phyloP scores from a whole-genome alignment of 805 yeast genomes.

The Ogataea ganodermae region DNA sequence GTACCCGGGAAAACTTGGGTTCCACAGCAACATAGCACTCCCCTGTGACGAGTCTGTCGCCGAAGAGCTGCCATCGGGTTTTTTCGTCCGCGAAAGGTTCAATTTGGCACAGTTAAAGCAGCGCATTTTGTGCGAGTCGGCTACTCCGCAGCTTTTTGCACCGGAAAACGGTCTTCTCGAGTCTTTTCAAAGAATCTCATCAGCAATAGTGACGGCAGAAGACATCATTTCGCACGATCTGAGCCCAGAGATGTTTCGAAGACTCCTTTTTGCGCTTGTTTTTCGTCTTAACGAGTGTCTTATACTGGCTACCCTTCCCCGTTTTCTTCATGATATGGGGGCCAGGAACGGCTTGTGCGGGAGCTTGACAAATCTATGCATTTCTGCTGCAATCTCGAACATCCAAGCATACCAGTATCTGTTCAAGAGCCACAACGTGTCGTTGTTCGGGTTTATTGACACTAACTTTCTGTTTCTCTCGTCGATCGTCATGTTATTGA shows the following conservation, averaged over 20 bases:
- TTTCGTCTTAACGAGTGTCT: slow-evolving; percentile 12
- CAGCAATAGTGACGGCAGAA: not conserved
- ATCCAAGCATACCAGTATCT: slow-evolving; percentile 5
- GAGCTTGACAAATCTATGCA: not conserved
- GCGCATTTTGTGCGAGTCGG: not conserved
- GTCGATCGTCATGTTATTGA: slow-evolving; percentile 5
- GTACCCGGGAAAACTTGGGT: not conserved
- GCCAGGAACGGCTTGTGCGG: not conserved
- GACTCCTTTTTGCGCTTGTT: slow-evolving; percentile 10
- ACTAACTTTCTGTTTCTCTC: slow-evolving; percentile 12
- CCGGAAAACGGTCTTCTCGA: not conserved
- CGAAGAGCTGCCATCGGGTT: slow-evolving; percentile 5
- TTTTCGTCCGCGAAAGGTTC: slow-evolving; percentile 9
- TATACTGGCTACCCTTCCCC: slow-evolving; percentile 5
- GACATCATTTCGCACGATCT: not conserved
- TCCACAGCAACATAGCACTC: not conserved
- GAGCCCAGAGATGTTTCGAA: not conserved
- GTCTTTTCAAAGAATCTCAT: not conserved
- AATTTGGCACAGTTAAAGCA: slow-evolving; percentile 7
- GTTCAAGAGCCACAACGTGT: slow-evolving; percentile 3
- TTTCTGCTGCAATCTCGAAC: slow-evolving; percentile 9
- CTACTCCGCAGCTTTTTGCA: not conserved
- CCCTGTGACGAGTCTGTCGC: slow-evolving; percentile 3
- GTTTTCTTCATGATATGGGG: not conserved
- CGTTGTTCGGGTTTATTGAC: slow-evolving; percentile 12